phyloP scores from a whole-genome alignment of 2,329 filamentous ascomycete genomes.

The Cercospora zeae-maydis region DNA sequence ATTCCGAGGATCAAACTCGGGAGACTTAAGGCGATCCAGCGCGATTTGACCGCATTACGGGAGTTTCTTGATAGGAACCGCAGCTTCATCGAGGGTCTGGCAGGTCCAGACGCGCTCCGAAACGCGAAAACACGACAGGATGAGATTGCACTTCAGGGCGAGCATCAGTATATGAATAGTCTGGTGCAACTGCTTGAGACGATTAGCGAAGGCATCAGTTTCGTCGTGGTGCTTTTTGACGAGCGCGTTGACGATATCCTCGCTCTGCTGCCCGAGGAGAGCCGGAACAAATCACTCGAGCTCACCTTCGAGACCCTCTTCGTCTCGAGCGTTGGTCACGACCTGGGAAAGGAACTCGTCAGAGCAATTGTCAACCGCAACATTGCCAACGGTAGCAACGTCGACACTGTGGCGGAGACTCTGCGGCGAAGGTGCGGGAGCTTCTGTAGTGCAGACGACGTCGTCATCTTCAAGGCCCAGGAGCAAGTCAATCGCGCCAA shows the following conservation, averaged over 20 bases:
- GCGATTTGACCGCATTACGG: slow-evolving; percentile 72
- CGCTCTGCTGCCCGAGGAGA: slow-evolving; percentile 65
- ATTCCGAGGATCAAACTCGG: slow-evolving; percentile 61
- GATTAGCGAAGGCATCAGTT: slow-evolving; percentile 94
- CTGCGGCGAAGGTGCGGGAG: slow-evolving; percentile 86
- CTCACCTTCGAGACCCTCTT: slow-evolving; percentile 89
- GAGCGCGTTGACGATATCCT: slow-evolving; percentile 89
- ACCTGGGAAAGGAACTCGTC: slow-evolving; percentile 88
- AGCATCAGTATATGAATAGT: slow-evolving; percentile 87
- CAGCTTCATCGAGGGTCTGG: slow-evolving; percentile 85
- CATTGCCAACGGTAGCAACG: slow-evolving; percentile 93
- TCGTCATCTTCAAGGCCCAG: slow-evolving; percentile 96
- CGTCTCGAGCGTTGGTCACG: slow-evolving; percentile 71
- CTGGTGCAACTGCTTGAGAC: slow-evolving; percentile 80
- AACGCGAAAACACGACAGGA: slow-evolving; percentile 78
- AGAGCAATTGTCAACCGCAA: slow-evolving; percentile 98
- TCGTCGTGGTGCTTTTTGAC: slow-evolving; percentile 90
- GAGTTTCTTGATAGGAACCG: slow-evolving; percentile 85
- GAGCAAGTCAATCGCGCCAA: slow-evolving; percentile 87
- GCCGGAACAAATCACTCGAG: slow-evolving; percentile 65
- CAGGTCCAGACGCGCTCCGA: slow-evolving; percentile 82
- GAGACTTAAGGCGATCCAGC: slow-evolving; percentile 75
- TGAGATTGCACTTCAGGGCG: slow-evolving; percentile 85
- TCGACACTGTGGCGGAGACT: slow-evolving; percentile 96
- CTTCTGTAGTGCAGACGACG: slow-evolving; percentile 96